A percentile compares a stretch with the other conserved stretches of the same genome.
These are phyloP conservation scores for Leptodermis oblonga DNA, from an alignment of 257 asterid genomes.

Conservation along the genomic window DNA sequence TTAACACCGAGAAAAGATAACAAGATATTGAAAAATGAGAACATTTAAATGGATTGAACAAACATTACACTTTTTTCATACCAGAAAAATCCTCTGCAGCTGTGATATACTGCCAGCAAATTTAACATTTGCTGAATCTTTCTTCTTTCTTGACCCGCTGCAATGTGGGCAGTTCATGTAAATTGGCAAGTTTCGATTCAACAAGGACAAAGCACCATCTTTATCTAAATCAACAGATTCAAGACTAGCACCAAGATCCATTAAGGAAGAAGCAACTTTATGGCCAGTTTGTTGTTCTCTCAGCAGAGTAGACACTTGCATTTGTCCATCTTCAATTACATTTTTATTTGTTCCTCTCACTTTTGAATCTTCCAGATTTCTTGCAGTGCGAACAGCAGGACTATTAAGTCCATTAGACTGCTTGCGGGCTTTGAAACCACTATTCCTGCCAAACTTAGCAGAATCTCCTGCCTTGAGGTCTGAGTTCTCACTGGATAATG, in stretches of 20 bases:
- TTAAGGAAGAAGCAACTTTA: conserved; percentile 25
- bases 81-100: conserved; percentile 95
- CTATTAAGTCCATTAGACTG: conserved; percentile 52
- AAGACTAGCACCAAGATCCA: conserved; percentile 43
- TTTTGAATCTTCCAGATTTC: conserved; percentile 53
- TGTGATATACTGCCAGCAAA: conserved; percentile 84
- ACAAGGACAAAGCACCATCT: conserved; percentile 47
- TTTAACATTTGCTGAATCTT: conserved; percentile 37
- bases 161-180: conserved; percentile 96
- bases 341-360: conserved; percentile 44
- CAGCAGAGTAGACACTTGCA: conserved; percentile 37
- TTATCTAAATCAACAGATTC: conserved; percentile 43
- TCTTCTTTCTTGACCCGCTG: conserved; percentile 40
- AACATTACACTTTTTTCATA: conserved; percentile 27
- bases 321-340: conserved; percentile 32
- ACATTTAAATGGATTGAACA: conserved; percentile 14
- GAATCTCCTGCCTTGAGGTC: conserved; percentile 42
- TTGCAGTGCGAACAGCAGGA: conserved; percentile 39
- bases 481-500: conserved; percentile 34
- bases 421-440: conserved; percentile 52
- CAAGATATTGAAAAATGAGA: not conserved
- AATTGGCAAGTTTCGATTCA: conserved; percentile 67
- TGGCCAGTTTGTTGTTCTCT: conserved; percentile 38
- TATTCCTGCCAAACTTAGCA: conserved; percentile 46
- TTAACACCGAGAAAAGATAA: not conserved